A percentile compares a stretch with the other conserved stretches of the same genome.
Evolutionary conservation across 176 grass and related monocot genomes (phyloP).

Genomic region (Eleusine indica): DNA sequence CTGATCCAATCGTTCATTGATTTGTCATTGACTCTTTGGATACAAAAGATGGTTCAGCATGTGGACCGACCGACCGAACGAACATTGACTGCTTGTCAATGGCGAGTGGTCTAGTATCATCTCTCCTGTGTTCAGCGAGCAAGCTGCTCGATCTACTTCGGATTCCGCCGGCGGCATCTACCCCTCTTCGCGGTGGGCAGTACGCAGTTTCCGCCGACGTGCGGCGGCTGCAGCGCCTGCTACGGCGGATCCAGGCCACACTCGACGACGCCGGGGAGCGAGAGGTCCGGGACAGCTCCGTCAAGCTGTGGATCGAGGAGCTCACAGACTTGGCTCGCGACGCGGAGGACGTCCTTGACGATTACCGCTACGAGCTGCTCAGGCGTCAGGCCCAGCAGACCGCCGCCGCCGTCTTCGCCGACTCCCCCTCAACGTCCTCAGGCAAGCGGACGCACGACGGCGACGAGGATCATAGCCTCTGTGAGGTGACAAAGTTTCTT

Average conservation of each 20-base stretch:
- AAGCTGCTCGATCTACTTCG: neutral
- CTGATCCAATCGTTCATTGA: no score
- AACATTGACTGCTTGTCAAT: neutral
- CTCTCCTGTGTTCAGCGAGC: neutral
- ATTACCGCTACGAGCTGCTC: constrained; percentile 32
- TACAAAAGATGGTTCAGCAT: no score
- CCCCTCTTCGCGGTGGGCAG: no score
- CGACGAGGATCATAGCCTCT: no score
- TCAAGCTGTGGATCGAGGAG: constrained; percentile 22
- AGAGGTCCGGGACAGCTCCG: constrained; percentile 4
- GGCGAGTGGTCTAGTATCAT: neutral
- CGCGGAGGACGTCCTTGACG: constrained; percentile 48
- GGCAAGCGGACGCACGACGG: constrained; percentile 16
- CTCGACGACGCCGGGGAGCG: constrained; percentile 8
- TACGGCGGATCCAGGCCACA: constrained; percentile 22
- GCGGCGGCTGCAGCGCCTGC: constrained; percentile 15
- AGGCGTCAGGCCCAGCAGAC: neutral
- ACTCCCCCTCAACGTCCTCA: no score
- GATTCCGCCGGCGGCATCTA: no score
- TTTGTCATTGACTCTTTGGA: no score
- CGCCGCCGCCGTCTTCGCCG: neutral
- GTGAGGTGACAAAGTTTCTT: no score
- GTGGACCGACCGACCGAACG: no score
- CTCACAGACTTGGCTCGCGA: neutral
- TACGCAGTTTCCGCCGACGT: neutral